Base-by-base conservation (phyloP, 768 basidiomycete genomes). In the Mycena crocata region DNA sequence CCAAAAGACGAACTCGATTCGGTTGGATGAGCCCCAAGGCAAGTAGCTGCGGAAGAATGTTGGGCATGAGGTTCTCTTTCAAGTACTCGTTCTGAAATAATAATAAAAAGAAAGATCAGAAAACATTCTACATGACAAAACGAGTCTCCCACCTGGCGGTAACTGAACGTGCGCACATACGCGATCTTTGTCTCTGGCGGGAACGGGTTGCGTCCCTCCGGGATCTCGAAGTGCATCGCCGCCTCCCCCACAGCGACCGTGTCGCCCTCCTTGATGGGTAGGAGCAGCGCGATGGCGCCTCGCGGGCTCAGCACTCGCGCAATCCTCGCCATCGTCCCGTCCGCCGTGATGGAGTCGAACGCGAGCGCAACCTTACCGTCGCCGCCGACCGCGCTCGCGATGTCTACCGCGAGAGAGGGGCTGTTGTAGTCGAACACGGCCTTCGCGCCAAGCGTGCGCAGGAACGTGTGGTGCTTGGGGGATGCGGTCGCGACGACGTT, bases 41-140 rank as follows among this genome's bases (percentile, higher is more conserved):
- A 9, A 87, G 76, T 8, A 87, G 71, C 8, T 75, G 58, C 1
- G 85, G 83, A 15, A 87, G 77, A 35, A 86, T 83, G 24, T 79
- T 80, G 2, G 83, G 80, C 81, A 85, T 81, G 61, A 86, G 59
- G 21, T 82, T 84, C 2, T 83, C 76, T 56, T 74, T 82, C 73
- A 86, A 64, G 39, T 72, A 77, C 59, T 79, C 72, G 63, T 86
- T 80, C 85, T 85, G 58, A n/a, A n/a, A n/a, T n/a, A n/a, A n/a
- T n/a, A n/a, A n/a, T n/a, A n/a, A n/a, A n/a, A n/a, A n/a, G n/a
- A n/a, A n/a, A n/a, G n/a, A n/a, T n/a, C n/a, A n/a, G n/a, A n/a
- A n/a, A n/a, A 6, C 8, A 23, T 6, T 5, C 14, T 1, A 3
- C 2, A 19, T 28, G 17, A 31, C 15, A 58, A 26, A 32, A 24